These are phyloP conservation scores for Achlya hypogyna DNA, from an alignment of 352 stramenopile genomes.

Conservation along the genomic window DNA sequence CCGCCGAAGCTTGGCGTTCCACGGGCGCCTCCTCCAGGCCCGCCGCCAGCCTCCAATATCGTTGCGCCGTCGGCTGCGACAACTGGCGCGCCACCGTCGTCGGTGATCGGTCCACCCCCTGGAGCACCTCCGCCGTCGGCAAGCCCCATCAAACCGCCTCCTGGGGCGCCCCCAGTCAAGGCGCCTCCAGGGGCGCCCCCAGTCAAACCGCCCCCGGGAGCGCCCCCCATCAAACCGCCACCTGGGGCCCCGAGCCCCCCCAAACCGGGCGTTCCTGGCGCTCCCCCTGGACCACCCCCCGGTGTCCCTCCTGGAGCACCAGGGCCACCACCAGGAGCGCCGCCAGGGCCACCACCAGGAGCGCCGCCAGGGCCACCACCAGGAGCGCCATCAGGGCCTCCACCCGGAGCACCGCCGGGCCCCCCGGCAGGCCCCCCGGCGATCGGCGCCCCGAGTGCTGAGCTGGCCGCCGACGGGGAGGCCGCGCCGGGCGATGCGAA, in stretches of 20 bases:
- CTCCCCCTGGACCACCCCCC: conserved; percentile 24
- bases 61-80: not conserved
- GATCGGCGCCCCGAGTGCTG: not conserved
- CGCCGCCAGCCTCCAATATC: conserved; percentile 22
- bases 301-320: not conserved
- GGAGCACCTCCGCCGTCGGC: conserved; percentile 4
- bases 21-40: conserved; percentile 26
- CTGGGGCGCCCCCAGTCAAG: conserved; percentile 18
- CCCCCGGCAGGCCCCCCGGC: conserved; percentile 42
- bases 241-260: conserved; percentile 24
- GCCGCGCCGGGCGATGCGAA: conserved; percentile 19
- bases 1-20: not conserved
- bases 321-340: conserved; percentile 1
- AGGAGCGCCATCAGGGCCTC: conserved; percentile 36
- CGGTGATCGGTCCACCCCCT: conserved; percentile 7
- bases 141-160: conserved; percentile 18
- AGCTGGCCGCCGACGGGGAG: not conserved
- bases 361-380: conserved; percentile 31
- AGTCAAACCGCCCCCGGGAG: conserved; percentile 22
- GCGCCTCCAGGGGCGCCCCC: conserved; percentile 22
- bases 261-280: conserved; percentile 27
- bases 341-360: conserved; percentile 19
- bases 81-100: conserved; percentile 4
- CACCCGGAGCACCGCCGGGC: conserved; percentile 36
- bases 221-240: conserved; percentile 19